A percentile compares a stretch with the other conserved stretches of the same genome.
phyloP scores from a whole-genome alignment of 257 asterid species.

The Penstemon eatonii region DNA sequence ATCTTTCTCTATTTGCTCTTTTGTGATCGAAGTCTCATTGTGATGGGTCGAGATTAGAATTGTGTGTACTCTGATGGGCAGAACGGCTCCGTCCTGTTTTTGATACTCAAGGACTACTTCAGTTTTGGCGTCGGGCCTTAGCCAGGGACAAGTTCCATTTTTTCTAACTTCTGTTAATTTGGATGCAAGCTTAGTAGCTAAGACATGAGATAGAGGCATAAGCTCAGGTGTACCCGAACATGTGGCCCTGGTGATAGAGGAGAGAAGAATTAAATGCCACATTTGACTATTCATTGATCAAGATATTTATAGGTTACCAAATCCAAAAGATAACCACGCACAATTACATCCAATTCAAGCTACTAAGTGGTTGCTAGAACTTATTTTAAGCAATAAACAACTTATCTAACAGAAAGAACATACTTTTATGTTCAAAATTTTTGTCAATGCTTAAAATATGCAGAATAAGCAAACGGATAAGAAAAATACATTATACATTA shows the following conservation, averaged over 20 bases:
- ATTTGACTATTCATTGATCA: too few species aligned
- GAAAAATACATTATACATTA: too few species aligned
- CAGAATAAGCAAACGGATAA: too few species aligned
- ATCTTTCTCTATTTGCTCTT: constrained; percentile 7
- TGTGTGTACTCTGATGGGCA: constrained; percentile 30
- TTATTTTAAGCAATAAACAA: too few species aligned
- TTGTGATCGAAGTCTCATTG: constrained; percentile 11
- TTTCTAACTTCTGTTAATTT: constrained; percentile 22
- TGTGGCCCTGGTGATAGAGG: constrained; percentile 27
- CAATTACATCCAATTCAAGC: too few species aligned
- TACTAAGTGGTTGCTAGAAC: too few species aligned
- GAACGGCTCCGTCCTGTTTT: constrained; percentile 29
- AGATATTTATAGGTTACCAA: too few species aligned
- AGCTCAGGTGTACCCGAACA: constrained; percentile 34
- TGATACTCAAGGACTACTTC: constrained; percentile 30
- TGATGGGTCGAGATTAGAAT: constrained; percentile 28
- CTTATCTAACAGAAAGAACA: too few species aligned
- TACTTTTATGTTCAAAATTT: too few species aligned
- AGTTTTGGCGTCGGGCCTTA: constrained; percentile 34
- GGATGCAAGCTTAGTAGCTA: constrained; percentile 28
- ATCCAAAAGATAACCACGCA: too few species aligned
- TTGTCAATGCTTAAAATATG: too few species aligned
- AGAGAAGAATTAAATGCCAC: too few species aligned
- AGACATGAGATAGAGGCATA: constrained; percentile 32
- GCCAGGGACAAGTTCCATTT: constrained; percentile 27